Percentiles rank a stretch among this genome's conserved stretches.
Conservation (phyloP, 805 yeast species). For the Ogataea dorogensis region DNA sequence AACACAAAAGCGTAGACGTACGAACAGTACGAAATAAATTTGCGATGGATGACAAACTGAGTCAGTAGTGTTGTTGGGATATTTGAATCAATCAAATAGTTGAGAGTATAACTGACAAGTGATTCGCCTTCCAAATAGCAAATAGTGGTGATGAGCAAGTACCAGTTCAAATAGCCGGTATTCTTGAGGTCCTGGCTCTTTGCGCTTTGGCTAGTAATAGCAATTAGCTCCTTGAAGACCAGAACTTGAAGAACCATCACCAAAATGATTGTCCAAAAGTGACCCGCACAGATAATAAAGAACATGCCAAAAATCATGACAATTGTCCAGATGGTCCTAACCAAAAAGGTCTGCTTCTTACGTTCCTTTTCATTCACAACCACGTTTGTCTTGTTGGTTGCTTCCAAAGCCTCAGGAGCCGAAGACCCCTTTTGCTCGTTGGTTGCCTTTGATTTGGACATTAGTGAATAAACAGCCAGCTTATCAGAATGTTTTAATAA, state of each 20-base stretch:
- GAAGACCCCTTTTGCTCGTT: conserved; percentile 4
- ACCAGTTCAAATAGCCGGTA: conserved; percentile 88
- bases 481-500: conserved; percentile 8
- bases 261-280: conserved; percentile 69
- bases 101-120: conserved; percentile 53
- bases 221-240: conserved; percentile 88
- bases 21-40: conserved; percentile 76
- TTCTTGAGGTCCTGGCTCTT: conserved; percentile 80
- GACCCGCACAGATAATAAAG: conserved; percentile 75
- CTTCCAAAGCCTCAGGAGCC: conserved; percentile 1
- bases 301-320: conserved; percentile 83
- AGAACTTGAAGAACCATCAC: conserved; percentile 74
- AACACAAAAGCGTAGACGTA: conserved; percentile 86
- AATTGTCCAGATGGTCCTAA: conserved; percentile 89
- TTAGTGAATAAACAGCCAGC: conserved; percentile 9
- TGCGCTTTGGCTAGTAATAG: conserved; percentile 74
- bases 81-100: conserved; percentile 29
- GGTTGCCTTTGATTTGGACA: conserved; percentile 6
- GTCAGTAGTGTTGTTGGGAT: conserved; percentile 29
- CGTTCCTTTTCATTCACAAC: conserved; percentile 49
- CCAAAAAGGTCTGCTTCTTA: conserved; percentile 79
- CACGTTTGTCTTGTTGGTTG: conserved; percentile 6
- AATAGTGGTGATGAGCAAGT: conserved; percentile 80
- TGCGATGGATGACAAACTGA: conserved; percentile 57
- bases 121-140: conserved; percentile 88